Evolutionary conservation across 305 asterid species (phyloP).

Genomic region (Rubia peregrina): DNA sequence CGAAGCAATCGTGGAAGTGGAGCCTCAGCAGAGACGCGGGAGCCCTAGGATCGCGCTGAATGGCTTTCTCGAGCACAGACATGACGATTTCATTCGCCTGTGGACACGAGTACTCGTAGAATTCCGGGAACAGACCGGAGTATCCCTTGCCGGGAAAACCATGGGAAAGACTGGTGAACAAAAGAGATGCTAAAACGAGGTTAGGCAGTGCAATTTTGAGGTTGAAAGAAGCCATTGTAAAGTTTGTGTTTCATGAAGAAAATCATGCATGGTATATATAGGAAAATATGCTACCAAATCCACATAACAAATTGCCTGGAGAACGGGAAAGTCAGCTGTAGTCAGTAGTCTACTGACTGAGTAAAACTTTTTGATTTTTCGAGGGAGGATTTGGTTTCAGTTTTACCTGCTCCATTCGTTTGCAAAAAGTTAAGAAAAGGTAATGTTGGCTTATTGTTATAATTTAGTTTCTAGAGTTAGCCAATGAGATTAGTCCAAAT

Average conservation of each 20-base stretch:
- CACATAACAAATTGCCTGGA: slow-evolving; percentile 19
- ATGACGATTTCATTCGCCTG: slow-evolving; percentile 65
- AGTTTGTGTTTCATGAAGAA: slow-evolving; percentile 13
- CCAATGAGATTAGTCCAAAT: slow-evolving; percentile 11
- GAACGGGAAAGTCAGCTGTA: slow-evolving; percentile 26
- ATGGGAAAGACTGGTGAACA: slow-evolving; percentile 26
- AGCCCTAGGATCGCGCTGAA: slow-evolving; percentile 53
- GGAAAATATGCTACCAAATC: slow-evolving; percentile 44
- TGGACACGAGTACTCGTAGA: slow-evolving; percentile 62
- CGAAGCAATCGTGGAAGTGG: slow-evolving; percentile 82
- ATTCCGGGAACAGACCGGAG: slow-evolving; percentile 43
- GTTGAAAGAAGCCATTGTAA: slow-evolving; percentile 38
- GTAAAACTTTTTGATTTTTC: slow-evolving; percentile 24
- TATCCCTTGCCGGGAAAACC: slow-evolving; percentile 34
- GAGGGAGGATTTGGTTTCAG: slow-evolving; percentile 46
- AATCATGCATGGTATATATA: slow-evolving; percentile 26
- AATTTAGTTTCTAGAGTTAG: slow-evolving; percentile 8
- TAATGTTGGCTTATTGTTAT: slow-evolving; percentile 30
- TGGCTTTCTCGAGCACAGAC: slow-evolving; percentile 67
- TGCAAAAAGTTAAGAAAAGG: slow-evolving; percentile 16
- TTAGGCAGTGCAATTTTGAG: slow-evolving; percentile 15
- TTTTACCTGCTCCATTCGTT: slow-evolving; percentile 66
- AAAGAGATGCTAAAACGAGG: slow-evolving; percentile 23
- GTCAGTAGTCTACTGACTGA: slow-evolving; percentile 13
- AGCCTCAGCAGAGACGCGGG: slow-evolving; percentile 82